Conservation (phyloP, 495 filamentous ascomycete genomes). For the Sordaria brevicollis region DNA sequence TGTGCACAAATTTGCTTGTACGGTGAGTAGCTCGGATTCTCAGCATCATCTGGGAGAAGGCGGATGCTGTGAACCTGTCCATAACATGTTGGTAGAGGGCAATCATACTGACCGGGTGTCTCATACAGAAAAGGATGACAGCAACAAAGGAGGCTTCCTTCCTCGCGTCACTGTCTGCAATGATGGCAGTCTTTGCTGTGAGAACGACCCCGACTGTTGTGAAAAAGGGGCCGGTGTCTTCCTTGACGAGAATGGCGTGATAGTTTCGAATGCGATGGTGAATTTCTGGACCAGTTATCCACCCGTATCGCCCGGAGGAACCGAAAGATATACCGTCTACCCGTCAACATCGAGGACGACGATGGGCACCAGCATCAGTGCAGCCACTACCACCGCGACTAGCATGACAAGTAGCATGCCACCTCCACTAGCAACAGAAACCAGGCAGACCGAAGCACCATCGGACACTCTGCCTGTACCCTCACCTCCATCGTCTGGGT, state of each 20-base stretch:
- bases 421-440: neutral
- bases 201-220: conserved; percentile 18
- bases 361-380: neutral
- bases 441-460: neutral
- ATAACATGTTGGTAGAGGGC: too few relatives aligned
- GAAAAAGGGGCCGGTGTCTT: conserved; percentile 12
- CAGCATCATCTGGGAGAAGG: neutral
- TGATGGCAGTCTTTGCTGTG: conserved; percentile 21
- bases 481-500: neutral
- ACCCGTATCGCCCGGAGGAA: conserved; percentile 1
- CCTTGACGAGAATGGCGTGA: conserved; percentile 12
- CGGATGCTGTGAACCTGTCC: too few relatives aligned
- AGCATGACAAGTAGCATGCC: neutral
- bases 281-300: conserved; percentile 12
- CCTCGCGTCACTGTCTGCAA: conserved; percentile 14
- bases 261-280: neutral
- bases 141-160: conserved; percentile 4
- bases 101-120: too few relatives aligned
- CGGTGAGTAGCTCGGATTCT: neutral
- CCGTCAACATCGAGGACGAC: neutral
- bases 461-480: too few relatives aligned
- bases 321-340: conserved; percentile 2
- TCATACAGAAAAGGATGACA: too few relatives aligned
- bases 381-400: neutral
- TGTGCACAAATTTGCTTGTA: conserved; percentile 23